phyloP scores from a whole-genome alignment of 1,139 yeast species.

The Taiozyma onychis region DNA sequence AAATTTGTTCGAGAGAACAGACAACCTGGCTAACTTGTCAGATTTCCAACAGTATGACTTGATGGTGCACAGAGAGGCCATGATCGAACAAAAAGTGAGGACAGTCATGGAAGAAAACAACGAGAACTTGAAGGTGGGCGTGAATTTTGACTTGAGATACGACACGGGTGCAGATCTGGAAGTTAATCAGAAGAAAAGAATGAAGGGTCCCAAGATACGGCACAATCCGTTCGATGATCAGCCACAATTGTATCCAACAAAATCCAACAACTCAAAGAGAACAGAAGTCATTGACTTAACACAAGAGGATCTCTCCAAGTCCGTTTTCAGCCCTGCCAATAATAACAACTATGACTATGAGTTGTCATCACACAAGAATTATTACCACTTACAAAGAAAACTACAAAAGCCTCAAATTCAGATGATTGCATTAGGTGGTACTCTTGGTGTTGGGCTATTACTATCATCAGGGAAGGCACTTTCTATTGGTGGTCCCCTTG shows the following conservation, averaged over 20 bases:
- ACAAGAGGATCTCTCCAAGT: slow-evolving; percentile 8
- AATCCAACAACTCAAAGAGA: slow-evolving; percentile 7
- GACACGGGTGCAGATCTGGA: slow-evolving; percentile 19
- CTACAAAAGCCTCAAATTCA: slow-evolving; percentile 68
- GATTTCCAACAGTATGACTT: slow-evolving; percentile 22
- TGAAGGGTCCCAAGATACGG: neutral
- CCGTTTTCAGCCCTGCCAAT: slow-evolving; percentile 1
- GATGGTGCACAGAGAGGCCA: slow-evolving; percentile 19
- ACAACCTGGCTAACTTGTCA: neutral
- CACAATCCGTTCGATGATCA: slow-evolving; percentile 2
- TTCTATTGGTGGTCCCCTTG: slow-evolving; percentile 77
- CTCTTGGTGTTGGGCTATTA: slow-evolving; percentile 77
- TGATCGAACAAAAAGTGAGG: slow-evolving; percentile 15
- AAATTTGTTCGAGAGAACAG: neutral
- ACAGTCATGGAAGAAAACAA: slow-evolving; percentile 14
- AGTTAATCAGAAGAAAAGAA: slow-evolving; percentile 1
- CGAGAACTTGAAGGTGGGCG: slow-evolving; percentile 15
- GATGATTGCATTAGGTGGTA: slow-evolving; percentile 80
- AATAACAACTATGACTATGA: slow-evolving; percentile 5
- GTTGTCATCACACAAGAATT: slow-evolving; percentile 1
- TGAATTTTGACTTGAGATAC: slow-evolving; percentile 14
- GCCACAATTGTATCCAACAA: slow-evolving; percentile 1
- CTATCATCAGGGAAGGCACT: slow-evolving; percentile 76
- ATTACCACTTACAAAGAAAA: slow-evolving; percentile 41
- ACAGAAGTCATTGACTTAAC: slow-evolving; percentile 15